Conservation (phyloP, 2,329 filamentous ascomycete genomes). For the Keithomyces neogunnii region DNA sequence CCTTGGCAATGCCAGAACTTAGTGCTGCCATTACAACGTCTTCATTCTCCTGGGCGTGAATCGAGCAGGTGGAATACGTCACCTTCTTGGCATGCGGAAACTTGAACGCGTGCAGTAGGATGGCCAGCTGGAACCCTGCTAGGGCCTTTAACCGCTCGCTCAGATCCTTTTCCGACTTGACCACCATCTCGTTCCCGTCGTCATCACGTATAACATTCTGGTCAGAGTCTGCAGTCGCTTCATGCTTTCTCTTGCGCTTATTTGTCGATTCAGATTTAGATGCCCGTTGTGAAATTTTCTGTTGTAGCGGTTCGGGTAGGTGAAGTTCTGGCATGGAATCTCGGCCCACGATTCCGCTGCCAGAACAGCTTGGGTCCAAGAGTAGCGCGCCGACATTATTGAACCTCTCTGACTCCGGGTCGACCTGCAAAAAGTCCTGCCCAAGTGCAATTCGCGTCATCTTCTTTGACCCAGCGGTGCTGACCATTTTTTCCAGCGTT, state of each 20-base stretch:
- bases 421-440: conserved; percentile 73
- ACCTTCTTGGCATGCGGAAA: conserved; percentile 71
- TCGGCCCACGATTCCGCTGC: conserved; percentile 85
- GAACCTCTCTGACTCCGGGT: conserved; percentile 55
- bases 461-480: conserved; percentile 59
- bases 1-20: conserved; percentile 53
- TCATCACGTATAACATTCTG: conserved; percentile 43
- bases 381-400: conserved; percentile 70
- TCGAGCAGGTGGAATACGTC: conserved; percentile 89
- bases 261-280: conserved; percentile 5
- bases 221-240: conserved; percentile 22
- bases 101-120: conserved; percentile 74
- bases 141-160: conserved; percentile 62
- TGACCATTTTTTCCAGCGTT: conserved; percentile 79
- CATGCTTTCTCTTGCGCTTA: conserved; percentile 38
- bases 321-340: conserved; percentile 67
- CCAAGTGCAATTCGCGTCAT: conserved; percentile 61
- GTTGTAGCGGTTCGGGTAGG: conserved; percentile 35
- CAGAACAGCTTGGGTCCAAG: conserved; percentile 90
- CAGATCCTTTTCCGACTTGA: conserved; percentile 48
- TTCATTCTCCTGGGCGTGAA: conserved; percentile 85
- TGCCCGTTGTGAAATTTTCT: neutral
- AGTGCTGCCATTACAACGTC: conserved; percentile 68
- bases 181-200: conserved; percentile 45
- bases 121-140: conserved; percentile 70